These are phyloP conservation scores for Metschnikowia cerradonensis DNA, from an alignment of 805 yeast genomes.

Conservation along the genomic window DNA sequence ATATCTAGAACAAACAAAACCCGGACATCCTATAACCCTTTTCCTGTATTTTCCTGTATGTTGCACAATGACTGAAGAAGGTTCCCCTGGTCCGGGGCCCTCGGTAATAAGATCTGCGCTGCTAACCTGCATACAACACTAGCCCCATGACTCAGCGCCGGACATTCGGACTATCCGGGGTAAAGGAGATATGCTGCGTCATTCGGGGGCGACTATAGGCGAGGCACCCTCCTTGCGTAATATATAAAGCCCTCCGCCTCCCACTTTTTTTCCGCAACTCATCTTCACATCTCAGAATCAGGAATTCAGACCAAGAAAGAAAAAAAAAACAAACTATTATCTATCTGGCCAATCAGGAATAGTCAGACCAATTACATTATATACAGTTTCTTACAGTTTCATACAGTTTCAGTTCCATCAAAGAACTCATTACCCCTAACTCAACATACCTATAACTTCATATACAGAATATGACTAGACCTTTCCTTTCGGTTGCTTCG, in stretches of 20 bases:
- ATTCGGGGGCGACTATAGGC: background rate
- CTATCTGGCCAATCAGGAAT: too few relatives aligned
- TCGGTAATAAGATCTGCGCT: background rate
- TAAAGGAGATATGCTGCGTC: slow-evolving; percentile 5
- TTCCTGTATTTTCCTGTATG: too few relatives aligned
- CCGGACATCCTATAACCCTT: background rate
- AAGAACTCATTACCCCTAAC: background rate
- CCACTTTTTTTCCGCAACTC: too few relatives aligned
- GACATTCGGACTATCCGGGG: slow-evolving; percentile 17
- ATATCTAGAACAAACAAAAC: too few relatives aligned
- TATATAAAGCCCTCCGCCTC: slow-evolving; percentile 2
- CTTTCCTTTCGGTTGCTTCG: slow-evolving; percentile 31
- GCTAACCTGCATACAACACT: background rate
- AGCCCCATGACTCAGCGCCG: slow-evolving; percentile 6
- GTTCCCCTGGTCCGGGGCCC: background rate
- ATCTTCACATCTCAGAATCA: too few relatives aligned
- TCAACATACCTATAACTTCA: background rate
- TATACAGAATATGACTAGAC: slow-evolving; percentile 20
- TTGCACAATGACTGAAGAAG: too few relatives aligned
- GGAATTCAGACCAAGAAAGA: too few relatives aligned
- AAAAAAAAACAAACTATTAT: too few relatives aligned
- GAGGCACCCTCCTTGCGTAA: background rate
- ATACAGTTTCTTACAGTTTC: too few relatives aligned
- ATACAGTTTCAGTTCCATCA: too few relatives aligned
- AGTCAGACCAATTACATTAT: too few relatives aligned